phyloP scores from a whole-genome alignment of 306 rosid species.

The Inga oerstediana region DNA sequence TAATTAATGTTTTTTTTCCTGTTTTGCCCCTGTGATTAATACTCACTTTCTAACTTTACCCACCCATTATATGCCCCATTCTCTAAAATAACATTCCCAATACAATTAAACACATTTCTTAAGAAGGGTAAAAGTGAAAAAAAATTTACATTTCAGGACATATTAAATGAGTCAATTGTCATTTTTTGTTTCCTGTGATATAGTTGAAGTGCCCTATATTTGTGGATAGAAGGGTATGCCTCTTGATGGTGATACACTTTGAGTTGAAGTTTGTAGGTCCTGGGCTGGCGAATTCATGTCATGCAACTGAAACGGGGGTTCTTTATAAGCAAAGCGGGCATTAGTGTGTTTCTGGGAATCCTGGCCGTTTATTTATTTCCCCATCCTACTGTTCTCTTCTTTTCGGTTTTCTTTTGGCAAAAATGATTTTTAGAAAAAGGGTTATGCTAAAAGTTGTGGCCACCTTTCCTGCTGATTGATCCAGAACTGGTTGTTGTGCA shows the following conservation, averaged over 20 bases:
- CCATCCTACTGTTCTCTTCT: neutral
- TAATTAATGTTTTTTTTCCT: too few species aligned
- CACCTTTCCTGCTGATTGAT: constrained; percentile 22
- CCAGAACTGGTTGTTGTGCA: constrained; percentile 7
- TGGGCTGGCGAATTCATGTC: neutral
- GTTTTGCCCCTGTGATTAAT: too few species aligned
- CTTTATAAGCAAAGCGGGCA: neutral
- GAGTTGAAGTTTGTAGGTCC: neutral
- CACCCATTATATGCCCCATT: too few species aligned
- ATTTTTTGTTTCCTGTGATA: too few species aligned
- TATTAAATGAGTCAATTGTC: too few species aligned
- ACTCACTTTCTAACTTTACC: too few species aligned
- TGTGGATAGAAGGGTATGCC: too few species aligned
- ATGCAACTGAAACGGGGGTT: neutral
- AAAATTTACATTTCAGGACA: too few species aligned
- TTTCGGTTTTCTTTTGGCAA: neutral
- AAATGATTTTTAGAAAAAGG: constrained; percentile 1
- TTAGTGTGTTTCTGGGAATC: neutral
- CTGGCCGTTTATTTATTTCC: neutral
- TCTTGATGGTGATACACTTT: neutral
- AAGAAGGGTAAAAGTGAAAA: too few species aligned
- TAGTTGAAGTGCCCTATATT: too few species aligned
- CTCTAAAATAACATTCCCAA: too few species aligned
- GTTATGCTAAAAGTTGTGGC: neutral
- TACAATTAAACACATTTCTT: too few species aligned